Conservation (phyloP, 495 filamentous ascomycete genomes). For the Gamarada debralockiae region DNA sequence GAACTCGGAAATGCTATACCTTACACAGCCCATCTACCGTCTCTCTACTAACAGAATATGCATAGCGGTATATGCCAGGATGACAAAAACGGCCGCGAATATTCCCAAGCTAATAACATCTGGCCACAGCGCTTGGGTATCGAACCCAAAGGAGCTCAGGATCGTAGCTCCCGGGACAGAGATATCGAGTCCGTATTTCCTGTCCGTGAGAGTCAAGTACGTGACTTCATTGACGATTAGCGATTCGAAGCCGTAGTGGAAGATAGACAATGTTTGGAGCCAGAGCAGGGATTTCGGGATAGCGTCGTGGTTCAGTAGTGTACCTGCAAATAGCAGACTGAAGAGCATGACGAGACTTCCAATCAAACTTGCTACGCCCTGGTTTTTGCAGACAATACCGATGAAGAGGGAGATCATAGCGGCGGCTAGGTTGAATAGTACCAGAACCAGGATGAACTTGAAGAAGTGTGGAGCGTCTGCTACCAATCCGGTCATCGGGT, state of each 20-base stretch:
- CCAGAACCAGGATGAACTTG: conserved; percentile 84
- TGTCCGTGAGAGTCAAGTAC: conserved; percentile 83
- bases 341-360: conserved; percentile 98
- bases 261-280: conserved; percentile 96
- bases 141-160: conserved; percentile 88
- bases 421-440: conserved; percentile 94
- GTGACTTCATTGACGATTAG: conserved; percentile 97
- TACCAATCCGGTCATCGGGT: conserved; percentile 96
- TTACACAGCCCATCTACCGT: conserved; percentile 36
- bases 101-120: conserved; percentile 80
- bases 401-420: conserved; percentile 93
- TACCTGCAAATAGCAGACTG: conserved; percentile 87
- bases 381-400: conserved; percentile 89
- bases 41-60: conserved; percentile 92
- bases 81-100: conserved; percentile 78
- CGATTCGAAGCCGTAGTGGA: conserved; percentile 96
- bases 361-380: conserved; percentile 90
- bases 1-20: not conserved
- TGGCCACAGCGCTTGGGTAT: conserved; percentile 76
- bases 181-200: conserved; percentile 93
- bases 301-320: conserved; percentile 89
- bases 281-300: conserved; percentile 81
- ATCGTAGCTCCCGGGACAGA: conserved; percentile 94
- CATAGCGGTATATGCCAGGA: conserved; percentile 90
- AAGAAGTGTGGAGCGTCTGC: conserved; percentile 80